phyloP scores from a whole-genome alignment of 768 basidiomycete species.

The Strobilomyces confusus region DNA sequence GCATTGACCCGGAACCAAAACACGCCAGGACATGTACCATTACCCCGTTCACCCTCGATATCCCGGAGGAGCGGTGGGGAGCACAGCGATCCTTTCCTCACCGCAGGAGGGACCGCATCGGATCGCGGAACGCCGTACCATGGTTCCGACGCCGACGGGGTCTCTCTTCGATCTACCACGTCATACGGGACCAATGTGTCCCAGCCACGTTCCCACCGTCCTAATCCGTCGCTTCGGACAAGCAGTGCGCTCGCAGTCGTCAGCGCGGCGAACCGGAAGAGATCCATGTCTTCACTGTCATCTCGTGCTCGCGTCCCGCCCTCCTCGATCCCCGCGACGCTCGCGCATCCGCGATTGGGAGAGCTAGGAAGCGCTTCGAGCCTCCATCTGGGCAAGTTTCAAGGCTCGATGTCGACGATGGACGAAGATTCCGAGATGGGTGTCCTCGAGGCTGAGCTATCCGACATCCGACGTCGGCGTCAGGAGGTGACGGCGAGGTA shows the following conservation, averaged over 20 bases:
- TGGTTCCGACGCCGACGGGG: conserved; percentile 42
- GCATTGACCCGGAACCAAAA: conserved; percentile 46
- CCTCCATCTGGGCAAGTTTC: conserved; percentile 49
- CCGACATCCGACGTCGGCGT: conserved; percentile 63
- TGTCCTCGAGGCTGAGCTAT: conserved; percentile 54
- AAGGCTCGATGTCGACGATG: conserved; percentile 16
- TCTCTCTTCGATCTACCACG: conserved; percentile 51
- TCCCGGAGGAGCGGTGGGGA: conserved; percentile 29
- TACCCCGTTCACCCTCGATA: conserved; percentile 30
- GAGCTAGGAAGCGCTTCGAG: conserved; percentile 40
- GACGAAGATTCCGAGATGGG: conserved; percentile 36
- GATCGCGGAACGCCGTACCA: conserved; percentile 30
- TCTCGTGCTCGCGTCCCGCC: conserved; percentile 41
- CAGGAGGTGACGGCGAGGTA: conserved; percentile 72
- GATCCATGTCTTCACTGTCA: conserved; percentile 58
- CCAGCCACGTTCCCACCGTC: conserved; percentile 43
- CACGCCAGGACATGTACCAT: conserved; percentile 14
- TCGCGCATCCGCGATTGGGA: conserved; percentile 28
- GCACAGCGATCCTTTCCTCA: conserved; percentile 23
- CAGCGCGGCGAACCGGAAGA: conserved; percentile 45
- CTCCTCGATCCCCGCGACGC: conserved; percentile 31
- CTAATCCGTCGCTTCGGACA: conserved; percentile 36
- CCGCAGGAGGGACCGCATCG: conserved; percentile 22
- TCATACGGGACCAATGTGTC: conserved; percentile 50
- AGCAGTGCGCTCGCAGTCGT: conserved; percentile 22